These are phyloP conservation scores for Teratosphaeria pseudoeucalypti DNA, from an alignment of 2,329 filamentous ascomycete species.

Conservation along the genomic window DNA sequence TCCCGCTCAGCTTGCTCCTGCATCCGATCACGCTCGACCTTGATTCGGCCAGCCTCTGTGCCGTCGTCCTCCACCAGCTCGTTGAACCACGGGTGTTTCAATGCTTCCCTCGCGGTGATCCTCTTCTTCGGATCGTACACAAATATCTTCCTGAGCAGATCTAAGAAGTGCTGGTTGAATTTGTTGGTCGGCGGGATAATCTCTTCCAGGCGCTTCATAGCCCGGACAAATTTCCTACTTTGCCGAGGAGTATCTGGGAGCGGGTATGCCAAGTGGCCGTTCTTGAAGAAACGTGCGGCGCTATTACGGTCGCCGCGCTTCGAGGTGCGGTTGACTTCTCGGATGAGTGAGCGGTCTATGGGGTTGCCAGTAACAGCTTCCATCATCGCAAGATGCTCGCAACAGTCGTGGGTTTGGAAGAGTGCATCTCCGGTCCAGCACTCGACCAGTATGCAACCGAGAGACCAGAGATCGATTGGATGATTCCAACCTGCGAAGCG, in stretches of 20 bases:
- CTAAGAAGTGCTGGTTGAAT: conserved; percentile 55
- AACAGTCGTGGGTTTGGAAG: conserved; percentile 59
- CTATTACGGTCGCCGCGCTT: conserved; percentile 22
- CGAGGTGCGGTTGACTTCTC: conserved; percentile 19
- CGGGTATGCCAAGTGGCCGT: conserved; percentile 51
- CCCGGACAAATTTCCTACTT: conserved; percentile 55
- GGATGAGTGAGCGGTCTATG: conserved; percentile 24
- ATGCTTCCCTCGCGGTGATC: conserved; percentile 53
- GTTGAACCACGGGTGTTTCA: conserved; percentile 58
- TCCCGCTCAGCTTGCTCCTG: conserved; percentile 8
- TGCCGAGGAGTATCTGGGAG: conserved; percentile 52
- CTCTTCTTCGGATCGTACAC: conserved; percentile 56
- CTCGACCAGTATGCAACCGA: conserved; percentile 57
- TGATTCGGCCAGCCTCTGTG: conserved; percentile 52
- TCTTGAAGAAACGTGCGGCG: conserved; percentile 22
- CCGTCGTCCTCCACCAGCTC: conserved; percentile 55
- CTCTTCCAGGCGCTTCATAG: conserved; percentile 54
- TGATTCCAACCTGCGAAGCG: conserved; percentile 46
- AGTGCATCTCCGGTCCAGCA: conserved; percentile 59
- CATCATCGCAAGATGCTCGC: conserved; percentile 62
- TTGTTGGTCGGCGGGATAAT: conserved; percentile 47
- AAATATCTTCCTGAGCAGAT: conserved; percentile 53
- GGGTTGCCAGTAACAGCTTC: conserved; percentile 32
- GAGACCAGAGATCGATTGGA: conserved; percentile 60
- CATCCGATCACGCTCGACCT: conserved; percentile 20